These are phyloP conservation scores for Ogataea dorogensis DNA, from an alignment of 805 yeast genomes.

Conservation along the genomic window DNA sequence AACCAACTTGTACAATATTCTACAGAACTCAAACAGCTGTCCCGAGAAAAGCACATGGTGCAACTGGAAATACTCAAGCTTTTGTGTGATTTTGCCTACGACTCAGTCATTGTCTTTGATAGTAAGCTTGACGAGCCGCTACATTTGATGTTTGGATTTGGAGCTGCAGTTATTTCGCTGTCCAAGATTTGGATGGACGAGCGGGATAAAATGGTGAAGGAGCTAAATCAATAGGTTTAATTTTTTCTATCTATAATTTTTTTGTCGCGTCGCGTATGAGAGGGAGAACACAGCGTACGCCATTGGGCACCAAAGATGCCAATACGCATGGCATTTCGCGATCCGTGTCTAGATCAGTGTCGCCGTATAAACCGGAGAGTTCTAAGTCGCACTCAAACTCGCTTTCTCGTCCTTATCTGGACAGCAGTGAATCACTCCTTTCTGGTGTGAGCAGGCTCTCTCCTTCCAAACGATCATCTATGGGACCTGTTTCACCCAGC, in stretches of 20 bases:
- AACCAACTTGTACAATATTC: slow-evolving; percentile 14
- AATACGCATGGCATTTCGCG: slow-evolving; percentile 11
- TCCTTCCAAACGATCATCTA: slow-evolving; percentile 15
- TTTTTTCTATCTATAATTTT: slow-evolving; percentile 5
- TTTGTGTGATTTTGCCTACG: slow-evolving; percentile 47
- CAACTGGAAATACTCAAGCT: slow-evolving; percentile 42
- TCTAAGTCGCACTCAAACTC: slow-evolving; percentile 12
- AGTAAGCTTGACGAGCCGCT: slow-evolving; percentile 33
- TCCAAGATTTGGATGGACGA: slow-evolving; percentile 32
- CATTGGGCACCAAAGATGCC: slow-evolving; percentile 13
- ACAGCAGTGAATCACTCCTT: slow-evolving; percentile 14
- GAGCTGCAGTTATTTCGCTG: slow-evolving; percentile 33
- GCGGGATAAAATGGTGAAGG: slow-evolving; percentile 20
- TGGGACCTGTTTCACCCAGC: slow-evolving; percentile 11
- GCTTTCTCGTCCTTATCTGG: slow-evolving; percentile 8
- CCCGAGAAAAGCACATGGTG: slow-evolving; percentile 36
- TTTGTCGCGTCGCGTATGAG: slow-evolving; percentile 13
- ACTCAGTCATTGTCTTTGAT: slow-evolving; percentile 45
- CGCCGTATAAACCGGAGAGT: slow-evolving; percentile 6
- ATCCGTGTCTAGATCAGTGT: slow-evolving; percentile 10
- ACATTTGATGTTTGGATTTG: slow-evolving; percentile 33
- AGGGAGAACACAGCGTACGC: slow-evolving; percentile 11
- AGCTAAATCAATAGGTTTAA: slow-evolving; percentile 5
- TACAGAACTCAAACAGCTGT: slow-evolving; percentile 33
- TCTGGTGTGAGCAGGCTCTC: slow-evolving; percentile 10